Percentiles rank a stretch among this genome's conserved stretches.
These are phyloP conservation scores for Biscogniauxia mediterranea DNA, from an alignment of 2,329 filamentous ascomycete species.

Conservation along the genomic window DNA sequence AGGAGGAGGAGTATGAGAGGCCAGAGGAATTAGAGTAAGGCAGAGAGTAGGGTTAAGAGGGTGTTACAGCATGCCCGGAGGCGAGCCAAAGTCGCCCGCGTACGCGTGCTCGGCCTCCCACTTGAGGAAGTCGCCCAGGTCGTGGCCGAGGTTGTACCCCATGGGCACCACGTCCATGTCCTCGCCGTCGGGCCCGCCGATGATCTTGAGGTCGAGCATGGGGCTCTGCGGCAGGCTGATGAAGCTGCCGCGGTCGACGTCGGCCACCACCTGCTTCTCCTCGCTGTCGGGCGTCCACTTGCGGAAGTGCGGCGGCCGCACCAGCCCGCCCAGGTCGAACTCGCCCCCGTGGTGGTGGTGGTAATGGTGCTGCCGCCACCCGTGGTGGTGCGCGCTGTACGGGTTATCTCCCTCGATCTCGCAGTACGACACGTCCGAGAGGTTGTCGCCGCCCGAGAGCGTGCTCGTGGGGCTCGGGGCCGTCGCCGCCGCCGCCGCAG, in stretches of 20 bases:
- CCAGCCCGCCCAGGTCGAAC: slow-evolving; percentile 11
- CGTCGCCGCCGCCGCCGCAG: slow-evolving; percentile 24
- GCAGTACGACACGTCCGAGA: slow-evolving; percentile 28
- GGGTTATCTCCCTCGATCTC: slow-evolving; percentile 29
- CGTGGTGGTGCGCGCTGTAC: slow-evolving; percentile 26
- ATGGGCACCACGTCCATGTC: slow-evolving; percentile 49
- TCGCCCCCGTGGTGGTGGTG: slow-evolving; percentile 9
- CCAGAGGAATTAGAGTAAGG: too few species aligned
- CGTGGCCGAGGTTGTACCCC: slow-evolving; percentile 60
- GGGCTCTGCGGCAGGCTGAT: slow-evolving; percentile 51
- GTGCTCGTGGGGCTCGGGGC: slow-evolving; percentile 30
- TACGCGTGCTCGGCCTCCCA: slow-evolving; percentile 56
- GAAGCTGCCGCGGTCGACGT: slow-evolving; percentile 32
- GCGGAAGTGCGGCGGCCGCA: neutral
- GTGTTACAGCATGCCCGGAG: slow-evolving; percentile 2
- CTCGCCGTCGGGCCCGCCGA: slow-evolving; percentile 37
- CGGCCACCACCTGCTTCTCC: slow-evolving; percentile 24
- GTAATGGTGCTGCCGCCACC: slow-evolving; percentile 21
- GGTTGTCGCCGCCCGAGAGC: slow-evolving; percentile 25
- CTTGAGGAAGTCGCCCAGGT: slow-evolving; percentile 56
- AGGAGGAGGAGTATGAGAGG: too few species aligned
- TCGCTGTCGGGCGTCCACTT: slow-evolving; percentile 38
- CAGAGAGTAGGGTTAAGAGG: neutral
- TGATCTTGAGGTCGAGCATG: slow-evolving; percentile 45
- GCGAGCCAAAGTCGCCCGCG: slow-evolving; percentile 27